A percentile compares a stretch with the other conserved stretches of the same genome.
These are phyloP conservation scores for Vitis labrusca DNA, from an alignment of 164 flowering plant genomes.

Conservation along the genomic window DNA sequence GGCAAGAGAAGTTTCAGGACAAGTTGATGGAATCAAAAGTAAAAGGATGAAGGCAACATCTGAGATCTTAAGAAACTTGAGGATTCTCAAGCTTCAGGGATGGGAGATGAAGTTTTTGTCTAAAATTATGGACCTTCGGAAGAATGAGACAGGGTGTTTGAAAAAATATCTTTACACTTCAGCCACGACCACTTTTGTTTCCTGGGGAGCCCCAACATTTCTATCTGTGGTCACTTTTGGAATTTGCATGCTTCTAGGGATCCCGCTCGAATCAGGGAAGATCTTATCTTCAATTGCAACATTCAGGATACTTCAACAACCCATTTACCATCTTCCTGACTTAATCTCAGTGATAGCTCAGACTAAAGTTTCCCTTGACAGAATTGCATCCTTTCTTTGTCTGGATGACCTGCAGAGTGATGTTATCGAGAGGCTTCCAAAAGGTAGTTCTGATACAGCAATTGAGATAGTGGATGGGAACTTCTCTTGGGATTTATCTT, in stretches of 20 bases:
- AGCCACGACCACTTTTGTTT: slow-evolving; percentile 42
- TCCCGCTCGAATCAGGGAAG: slow-evolving; percentile 69
- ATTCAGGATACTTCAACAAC: slow-evolving; percentile 65
- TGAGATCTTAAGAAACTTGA: slow-evolving; percentile 74
- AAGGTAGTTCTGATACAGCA: slow-evolving; percentile 42
- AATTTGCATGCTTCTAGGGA: slow-evolving; percentile 50
- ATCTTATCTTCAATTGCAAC: slow-evolving; percentile 79
- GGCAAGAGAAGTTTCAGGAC: slow-evolving; percentile 51
- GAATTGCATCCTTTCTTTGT: slow-evolving; percentile 59
- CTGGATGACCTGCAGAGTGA: slow-evolving; percentile 53
- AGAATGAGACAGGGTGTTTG: slow-evolving; percentile 59
- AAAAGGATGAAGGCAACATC: slow-evolving; percentile 70
- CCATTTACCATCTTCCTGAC: slow-evolving; percentile 66
- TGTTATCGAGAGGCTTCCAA: slow-evolving; percentile 45
- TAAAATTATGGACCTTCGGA: slow-evolving; percentile 48
- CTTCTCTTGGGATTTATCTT: slow-evolving; percentile 50
- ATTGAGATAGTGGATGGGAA: slow-evolving; percentile 58
- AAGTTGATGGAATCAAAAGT: slow-evolving; percentile 71
- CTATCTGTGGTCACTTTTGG: slow-evolving; percentile 64
- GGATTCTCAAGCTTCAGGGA: slow-evolving; percentile 76
- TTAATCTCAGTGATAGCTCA: slow-evolving; percentile 62
- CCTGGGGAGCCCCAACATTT: slow-evolving; percentile 67
- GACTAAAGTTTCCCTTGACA: slow-evolving; percentile 71
- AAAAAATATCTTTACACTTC: slow-evolving; percentile 45
- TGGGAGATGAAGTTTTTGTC: slow-evolving; percentile 81